A percentile compares a stretch with the other conserved stretches of the same genome.
Evolutionary conservation across 495 filamentous ascomycete species (phyloP).

Genomic region (Aspergillus diversus): DNA sequence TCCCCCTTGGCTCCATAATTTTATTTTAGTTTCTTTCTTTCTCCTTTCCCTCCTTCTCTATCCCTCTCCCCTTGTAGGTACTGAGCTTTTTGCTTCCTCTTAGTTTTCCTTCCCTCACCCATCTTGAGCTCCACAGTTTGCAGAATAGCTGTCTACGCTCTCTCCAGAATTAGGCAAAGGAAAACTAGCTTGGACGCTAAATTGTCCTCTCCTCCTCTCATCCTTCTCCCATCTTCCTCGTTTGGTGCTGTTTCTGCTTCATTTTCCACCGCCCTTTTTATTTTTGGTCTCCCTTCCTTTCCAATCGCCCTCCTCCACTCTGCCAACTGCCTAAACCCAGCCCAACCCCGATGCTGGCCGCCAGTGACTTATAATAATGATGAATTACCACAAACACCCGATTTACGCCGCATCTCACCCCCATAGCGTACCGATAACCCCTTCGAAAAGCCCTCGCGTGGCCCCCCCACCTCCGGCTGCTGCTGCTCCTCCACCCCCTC

Average conservation of each 20-base stretch:
- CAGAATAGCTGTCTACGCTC: too few species aligned
- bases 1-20: slow-evolving; percentile 13
- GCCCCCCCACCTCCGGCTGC: slow-evolving; percentile 18
- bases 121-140: neutral
- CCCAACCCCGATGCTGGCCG: slow-evolving; percentile 10
- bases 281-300: neutral
- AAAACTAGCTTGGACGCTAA: neutral
- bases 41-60: slow-evolving; percentile 8
- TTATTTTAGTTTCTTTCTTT: slow-evolving; percentile 16
- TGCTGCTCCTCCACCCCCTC: slow-evolving; percentile 32
- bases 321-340: slow-evolving; percentile 11
- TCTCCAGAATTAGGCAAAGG: neutral
- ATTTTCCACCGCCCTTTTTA: slow-evolving; percentile 19
- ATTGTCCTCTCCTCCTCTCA: neutral
- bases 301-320: slow-evolving; percentile 9
- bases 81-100: neutral
- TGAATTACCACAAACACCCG: slow-evolving; percentile 21
- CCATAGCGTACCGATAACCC: slow-evolving; percentile 7
- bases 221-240: neutral
- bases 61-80: neutral
- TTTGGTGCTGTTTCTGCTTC: slow-evolving; percentile 5
- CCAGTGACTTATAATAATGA: slow-evolving; percentile 14
- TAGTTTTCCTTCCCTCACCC: neutral
- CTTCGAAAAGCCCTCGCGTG: slow-evolving; percentile 3
- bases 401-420: slow-evolving; percentile 21